Conservation (phyloP, 148 eudicot species). For the Cornus kousa region DNA sequence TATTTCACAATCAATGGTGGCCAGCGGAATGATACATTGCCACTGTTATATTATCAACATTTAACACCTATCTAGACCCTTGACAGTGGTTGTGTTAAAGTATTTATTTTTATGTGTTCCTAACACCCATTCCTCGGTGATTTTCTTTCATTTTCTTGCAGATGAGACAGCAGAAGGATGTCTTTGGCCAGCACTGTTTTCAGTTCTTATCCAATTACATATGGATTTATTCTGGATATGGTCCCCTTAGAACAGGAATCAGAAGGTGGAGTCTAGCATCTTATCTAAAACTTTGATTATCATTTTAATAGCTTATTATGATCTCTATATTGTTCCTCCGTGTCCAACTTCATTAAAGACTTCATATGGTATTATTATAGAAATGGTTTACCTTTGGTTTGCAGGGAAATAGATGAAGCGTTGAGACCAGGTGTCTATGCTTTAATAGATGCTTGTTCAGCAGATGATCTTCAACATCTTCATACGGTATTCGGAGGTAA, state of each 20-base stretch:
- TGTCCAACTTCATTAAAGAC: neutral
- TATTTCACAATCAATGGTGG: neutral
- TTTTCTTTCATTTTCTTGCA: conserved; percentile 23
- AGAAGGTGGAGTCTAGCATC: conserved; percentile 47
- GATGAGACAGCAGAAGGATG: conserved; percentile 92
- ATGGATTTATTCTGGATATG: conserved; percentile 68
- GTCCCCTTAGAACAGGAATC: conserved; percentile 64
- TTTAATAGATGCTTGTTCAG: conserved; percentile 78
- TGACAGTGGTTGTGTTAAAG: neutral
- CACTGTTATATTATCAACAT: neutral
- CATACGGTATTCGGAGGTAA: conserved; percentile 90
- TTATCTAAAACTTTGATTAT: neutral
- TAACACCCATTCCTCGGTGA: neutral
- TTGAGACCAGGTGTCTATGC: conserved; percentile 89
- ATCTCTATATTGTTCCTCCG: neutral
- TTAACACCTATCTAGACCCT: neutral
- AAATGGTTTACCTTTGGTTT: neutral
- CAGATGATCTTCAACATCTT: conserved; percentile 82
- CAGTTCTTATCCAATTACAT: conserved; percentile 70
- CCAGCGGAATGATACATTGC: neutral
- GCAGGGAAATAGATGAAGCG: conserved; percentile 90
- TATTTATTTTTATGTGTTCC: neutral
- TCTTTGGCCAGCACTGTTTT: conserved; percentile 51
- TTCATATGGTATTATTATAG: neutral
- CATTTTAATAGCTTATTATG: conserved; percentile 1